Conservation (phyloP, 1,284 basidiomycete species). For the Ustilago shanxiensis region DNA sequence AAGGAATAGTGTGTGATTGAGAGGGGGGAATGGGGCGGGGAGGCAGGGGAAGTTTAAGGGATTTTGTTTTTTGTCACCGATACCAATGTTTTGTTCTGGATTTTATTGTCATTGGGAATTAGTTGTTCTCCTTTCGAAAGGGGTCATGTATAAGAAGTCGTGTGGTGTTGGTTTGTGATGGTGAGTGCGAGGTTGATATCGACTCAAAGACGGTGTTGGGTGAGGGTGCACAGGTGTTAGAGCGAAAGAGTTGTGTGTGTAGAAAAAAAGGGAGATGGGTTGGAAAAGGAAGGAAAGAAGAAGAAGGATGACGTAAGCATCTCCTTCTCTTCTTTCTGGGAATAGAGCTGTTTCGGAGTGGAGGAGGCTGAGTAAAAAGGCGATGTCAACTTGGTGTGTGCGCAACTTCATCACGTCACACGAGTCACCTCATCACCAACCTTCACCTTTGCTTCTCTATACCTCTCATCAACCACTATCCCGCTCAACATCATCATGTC, state of each 20-base stretch:
- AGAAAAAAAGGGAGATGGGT: not conserved
- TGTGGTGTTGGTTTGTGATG: no score
- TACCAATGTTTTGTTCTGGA: no score
- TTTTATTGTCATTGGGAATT: no score
- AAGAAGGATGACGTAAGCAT: constrained; percentile 13
- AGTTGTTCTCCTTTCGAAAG: no score
- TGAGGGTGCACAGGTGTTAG: no score
- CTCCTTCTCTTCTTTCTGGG: not conserved
- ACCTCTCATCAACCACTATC: not conserved
- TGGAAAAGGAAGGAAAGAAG: constrained; percentile 15
- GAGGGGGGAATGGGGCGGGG: no score
- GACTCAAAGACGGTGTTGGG: no score
- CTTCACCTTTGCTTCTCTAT: not conserved
- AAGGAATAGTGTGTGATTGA: not conserved
- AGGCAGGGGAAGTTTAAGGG: no score
- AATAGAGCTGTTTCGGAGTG: not conserved
- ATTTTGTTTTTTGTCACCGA: no score
- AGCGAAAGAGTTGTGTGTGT: no score
- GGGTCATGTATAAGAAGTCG: no score
- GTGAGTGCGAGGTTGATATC: no score
- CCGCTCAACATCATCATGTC: constrained; percentile 27
- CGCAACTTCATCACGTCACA: not conserved
- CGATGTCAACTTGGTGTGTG: not conserved
- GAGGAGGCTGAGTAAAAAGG: not conserved
- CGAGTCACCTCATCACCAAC: not conserved